Evolutionary conservation across 345 rosid genomes (phyloP).

Genomic region (Reutealis trisperma): DNA sequence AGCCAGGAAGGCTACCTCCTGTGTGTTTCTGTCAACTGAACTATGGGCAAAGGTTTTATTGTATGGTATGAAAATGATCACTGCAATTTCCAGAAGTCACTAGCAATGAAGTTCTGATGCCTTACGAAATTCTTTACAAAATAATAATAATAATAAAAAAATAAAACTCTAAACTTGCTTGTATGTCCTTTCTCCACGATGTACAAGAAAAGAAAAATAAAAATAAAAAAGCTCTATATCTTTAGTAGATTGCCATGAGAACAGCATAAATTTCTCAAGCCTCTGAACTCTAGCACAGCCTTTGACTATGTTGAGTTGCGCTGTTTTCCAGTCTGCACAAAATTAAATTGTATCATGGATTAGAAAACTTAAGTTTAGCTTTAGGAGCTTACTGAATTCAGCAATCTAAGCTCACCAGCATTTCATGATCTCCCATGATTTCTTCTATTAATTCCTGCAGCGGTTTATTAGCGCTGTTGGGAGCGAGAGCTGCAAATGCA

Average conservation of each 20-base stretch:
- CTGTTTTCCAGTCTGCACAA: conserved; percentile 48
- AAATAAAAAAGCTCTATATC: no score
- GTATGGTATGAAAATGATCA: no score
- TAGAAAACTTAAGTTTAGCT: no score
- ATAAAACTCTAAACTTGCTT: not conserved
- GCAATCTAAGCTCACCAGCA: conserved; percentile 56
- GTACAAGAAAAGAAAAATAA: not conserved
- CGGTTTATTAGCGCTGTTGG: conserved; percentile 74
- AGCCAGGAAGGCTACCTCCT: no score
- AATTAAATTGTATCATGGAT: not conserved
- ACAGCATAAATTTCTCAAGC: not conserved
- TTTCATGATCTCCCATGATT: conserved; percentile 90
- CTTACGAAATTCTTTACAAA: not conserved
- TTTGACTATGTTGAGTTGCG: conserved; percentile 16
- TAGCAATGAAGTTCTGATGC: no score
- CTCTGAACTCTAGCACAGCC: not conserved
- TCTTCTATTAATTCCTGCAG: conserved; percentile 70
- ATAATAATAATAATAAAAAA: no score
- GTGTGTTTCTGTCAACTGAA: no score
- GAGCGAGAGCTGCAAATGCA: conserved; percentile 85
- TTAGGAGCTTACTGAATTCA: not conserved
- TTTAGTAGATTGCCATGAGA: not conserved
- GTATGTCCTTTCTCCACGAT: not conserved
- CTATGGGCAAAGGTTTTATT: no score
- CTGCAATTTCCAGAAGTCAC: no score